phyloP scores from a whole-genome alignment of 2,329 filamentous ascomycete genomes.

The Talaromyces sp. region DNA sequence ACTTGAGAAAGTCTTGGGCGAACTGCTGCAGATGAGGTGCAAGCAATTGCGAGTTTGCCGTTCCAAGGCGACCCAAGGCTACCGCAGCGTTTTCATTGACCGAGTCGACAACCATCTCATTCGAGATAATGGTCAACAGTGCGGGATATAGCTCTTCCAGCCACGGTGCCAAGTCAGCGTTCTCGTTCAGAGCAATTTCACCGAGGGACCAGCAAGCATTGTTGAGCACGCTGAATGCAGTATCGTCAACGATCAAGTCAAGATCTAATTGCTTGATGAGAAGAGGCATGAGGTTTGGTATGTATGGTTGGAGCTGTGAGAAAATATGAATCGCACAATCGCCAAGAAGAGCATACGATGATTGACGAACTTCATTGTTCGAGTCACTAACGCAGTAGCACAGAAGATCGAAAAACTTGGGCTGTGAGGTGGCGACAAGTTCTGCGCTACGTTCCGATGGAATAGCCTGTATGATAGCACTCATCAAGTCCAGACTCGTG shows the following conservation, averaged over 20 bases:
- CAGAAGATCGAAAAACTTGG: conserved; percentile 84
- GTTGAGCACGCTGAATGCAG: conserved; percentile 87
- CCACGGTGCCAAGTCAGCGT: conserved; percentile 67
- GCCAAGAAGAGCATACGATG: conserved; percentile 87
- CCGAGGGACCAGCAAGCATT: conserved; percentile 97
- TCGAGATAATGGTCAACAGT: conserved; percentile 76
- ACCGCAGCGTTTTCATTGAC: conserved; percentile 93
- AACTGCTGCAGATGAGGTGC: conserved; percentile 75
- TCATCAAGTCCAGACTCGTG: conserved; percentile 88
- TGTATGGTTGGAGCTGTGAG: conserved; percentile 66
- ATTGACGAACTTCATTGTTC: conserved; percentile 90
- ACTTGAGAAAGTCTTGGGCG: conserved; percentile 72
- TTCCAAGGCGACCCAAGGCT: conserved; percentile 78
- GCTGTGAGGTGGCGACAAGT: conserved; percentile 69
- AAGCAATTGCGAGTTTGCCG: conserved; percentile 69
- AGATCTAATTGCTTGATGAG: conserved; percentile 85
- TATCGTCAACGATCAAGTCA: conserved; percentile 68
- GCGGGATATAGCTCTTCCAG: conserved; percentile 71
- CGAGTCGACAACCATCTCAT: conserved; percentile 76
- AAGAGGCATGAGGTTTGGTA: conserved; percentile 68
- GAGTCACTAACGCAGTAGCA: conserved; percentile 88
- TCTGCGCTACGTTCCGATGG: conserved; percentile 67
- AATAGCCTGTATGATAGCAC: conserved; percentile 87
- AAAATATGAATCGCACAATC: conserved; percentile 94
- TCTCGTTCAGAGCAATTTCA: conserved; percentile 79